Conservation (phyloP, 495 filamentous ascomycete species). For the Hypoxylon fragiforme region DNA sequence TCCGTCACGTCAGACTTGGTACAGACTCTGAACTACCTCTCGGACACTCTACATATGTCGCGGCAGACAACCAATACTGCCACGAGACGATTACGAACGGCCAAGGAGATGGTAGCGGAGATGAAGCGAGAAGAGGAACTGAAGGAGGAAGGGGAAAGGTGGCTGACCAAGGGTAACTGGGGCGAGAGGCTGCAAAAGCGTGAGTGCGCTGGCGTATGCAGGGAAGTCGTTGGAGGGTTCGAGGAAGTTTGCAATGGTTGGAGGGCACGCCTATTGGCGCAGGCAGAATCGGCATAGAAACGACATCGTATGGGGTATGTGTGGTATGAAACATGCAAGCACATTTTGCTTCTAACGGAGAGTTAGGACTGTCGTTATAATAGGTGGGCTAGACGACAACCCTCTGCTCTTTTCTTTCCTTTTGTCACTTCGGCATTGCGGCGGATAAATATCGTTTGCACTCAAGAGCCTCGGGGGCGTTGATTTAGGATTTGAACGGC, state of each 20-base stretch:
- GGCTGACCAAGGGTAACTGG: slow-evolving; percentile 82
- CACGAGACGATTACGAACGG: slow-evolving; percentile 70
- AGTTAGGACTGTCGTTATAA: slow-evolving; percentile 4
- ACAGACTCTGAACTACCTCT: slow-evolving; percentile 76
- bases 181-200: slow-evolving; percentile 69
- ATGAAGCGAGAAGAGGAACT: slow-evolving; percentile 79
- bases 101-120: slow-evolving; percentile 79
- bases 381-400: not conserved
- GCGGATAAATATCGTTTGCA: slow-evolving; percentile 22
- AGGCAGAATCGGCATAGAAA: slow-evolving; percentile 44
- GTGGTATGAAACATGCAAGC: not conserved
- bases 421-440: slow-evolving; percentile 23
- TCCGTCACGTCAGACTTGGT: slow-evolving; percentile 75
- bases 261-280: slow-evolving; percentile 54
- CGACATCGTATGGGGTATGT: not conserved
- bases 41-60: slow-evolving; percentile 94
- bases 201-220: slow-evolving; percentile 77
- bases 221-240: slow-evolving; percentile 88
- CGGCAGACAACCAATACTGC: slow-evolving; percentile 82
- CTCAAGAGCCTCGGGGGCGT: slow-evolving; percentile 21
- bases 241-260: slow-evolving; percentile 75
- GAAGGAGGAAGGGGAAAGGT: slow-evolving; percentile 76
- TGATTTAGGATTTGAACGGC: slow-evolving; percentile 11
- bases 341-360: not conserved
- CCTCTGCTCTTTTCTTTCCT: slow-evolving; percentile 10